These are phyloP conservation scores for Leccinum subtestaceum DNA, from an alignment of 768 basidiomycete species.

Conservation along the genomic window DNA sequence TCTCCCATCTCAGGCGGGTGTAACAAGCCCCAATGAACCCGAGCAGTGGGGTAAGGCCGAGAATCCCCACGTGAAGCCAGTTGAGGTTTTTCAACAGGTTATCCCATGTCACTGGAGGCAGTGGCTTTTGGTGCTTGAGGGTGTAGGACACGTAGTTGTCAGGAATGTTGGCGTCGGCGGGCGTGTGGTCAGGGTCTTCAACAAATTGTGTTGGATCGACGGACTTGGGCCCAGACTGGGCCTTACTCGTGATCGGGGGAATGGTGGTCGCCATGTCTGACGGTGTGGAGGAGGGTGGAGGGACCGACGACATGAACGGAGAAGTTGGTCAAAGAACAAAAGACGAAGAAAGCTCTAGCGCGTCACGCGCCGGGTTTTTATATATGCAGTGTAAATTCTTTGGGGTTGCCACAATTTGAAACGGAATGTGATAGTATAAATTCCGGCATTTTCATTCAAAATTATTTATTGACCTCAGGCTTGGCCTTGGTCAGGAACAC, in stretches of 20 bases:
- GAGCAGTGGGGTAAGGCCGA: conserved; percentile 70
- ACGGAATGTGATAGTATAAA: neutral
- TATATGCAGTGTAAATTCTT: conserved; percentile 30
- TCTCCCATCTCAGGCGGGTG: conserved; percentile 69
- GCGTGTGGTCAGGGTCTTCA: conserved; percentile 31
- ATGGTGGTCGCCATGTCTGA: conserved; percentile 15
- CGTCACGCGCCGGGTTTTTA: conserved; percentile 19
- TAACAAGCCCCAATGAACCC: conserved; percentile 70
- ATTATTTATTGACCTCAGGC: neutral
- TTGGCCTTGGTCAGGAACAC: neutral
- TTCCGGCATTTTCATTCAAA: neutral
- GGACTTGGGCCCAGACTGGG: neutral
- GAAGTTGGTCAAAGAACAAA: conserved; percentile 25
- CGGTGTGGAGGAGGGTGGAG: conserved; percentile 17
- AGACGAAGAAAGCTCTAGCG: conserved; percentile 2
- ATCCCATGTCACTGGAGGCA: conserved; percentile 63
- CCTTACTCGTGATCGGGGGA: conserved; percentile 10
- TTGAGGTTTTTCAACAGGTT: conserved; percentile 64
- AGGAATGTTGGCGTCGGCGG: conserved; percentile 60
- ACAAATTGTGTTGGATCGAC: conserved; percentile 13
- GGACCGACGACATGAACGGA: conserved; percentile 25
- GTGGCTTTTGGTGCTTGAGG: conserved; percentile 61
- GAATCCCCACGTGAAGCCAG: conserved; percentile 72
- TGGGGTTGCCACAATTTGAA: conserved; percentile 30
- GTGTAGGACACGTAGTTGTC: conserved; percentile 83